These are phyloP conservation scores for Boletus sp. DNA, from an alignment of 768 basidiomycete genomes.

Conservation along the genomic window DNA sequence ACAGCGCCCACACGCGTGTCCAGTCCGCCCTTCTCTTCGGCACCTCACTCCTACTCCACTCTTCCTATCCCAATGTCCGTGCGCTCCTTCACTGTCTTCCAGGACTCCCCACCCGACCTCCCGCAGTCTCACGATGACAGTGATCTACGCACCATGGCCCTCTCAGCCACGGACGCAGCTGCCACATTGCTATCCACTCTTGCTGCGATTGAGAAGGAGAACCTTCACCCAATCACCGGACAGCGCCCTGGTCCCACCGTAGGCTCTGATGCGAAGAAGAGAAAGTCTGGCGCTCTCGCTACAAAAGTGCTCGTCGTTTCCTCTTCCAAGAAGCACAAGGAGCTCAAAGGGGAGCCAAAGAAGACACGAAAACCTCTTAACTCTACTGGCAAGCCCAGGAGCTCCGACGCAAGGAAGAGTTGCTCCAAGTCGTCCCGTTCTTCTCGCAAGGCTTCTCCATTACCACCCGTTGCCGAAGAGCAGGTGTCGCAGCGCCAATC, in stretches of 20 bases:
- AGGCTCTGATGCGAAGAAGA: slow-evolving; percentile 51
- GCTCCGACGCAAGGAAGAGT: slow-evolving; percentile 39
- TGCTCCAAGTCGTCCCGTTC: slow-evolving; percentile 29
- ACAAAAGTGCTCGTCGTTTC: slow-evolving; percentile 46
- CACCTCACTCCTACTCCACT: slow-evolving; percentile 4
- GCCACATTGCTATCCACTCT: slow-evolving; percentile 37
- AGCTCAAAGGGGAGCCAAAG: slow-evolving; percentile 50
- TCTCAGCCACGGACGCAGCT: slow-evolving; percentile 22
- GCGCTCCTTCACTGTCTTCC: slow-evolving; percentile 64
- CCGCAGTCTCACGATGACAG: slow-evolving; percentile 30
- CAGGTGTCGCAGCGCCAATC: slow-evolving; percentile 33
- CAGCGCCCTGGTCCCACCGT: slow-evolving; percentile 46
- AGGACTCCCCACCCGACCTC: slow-evolving; percentile 46
- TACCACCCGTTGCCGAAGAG: slow-evolving; percentile 63
- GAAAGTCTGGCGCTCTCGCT: slow-evolving; percentile 58
- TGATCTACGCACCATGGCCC: slow-evolving; percentile 23
- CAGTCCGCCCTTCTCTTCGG: not conserved
- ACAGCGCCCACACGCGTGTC: slow-evolving; percentile 27
- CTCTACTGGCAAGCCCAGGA: slow-evolving; percentile 24
- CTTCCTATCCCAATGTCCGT: slow-evolving; percentile 45
- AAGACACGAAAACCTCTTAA: slow-evolving; percentile 52
- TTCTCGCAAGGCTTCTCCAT: slow-evolving; percentile 51
- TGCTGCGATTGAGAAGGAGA: slow-evolving; percentile 67
- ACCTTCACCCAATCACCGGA: slow-evolving; percentile 73
- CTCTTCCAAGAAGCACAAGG: slow-evolving; percentile 43